Percentiles rank a stretch among this genome's conserved stretches.
Conservation (phyloP, 495 filamentous ascomycete genomes). For the Pseudevernia furfuracea region DNA sequence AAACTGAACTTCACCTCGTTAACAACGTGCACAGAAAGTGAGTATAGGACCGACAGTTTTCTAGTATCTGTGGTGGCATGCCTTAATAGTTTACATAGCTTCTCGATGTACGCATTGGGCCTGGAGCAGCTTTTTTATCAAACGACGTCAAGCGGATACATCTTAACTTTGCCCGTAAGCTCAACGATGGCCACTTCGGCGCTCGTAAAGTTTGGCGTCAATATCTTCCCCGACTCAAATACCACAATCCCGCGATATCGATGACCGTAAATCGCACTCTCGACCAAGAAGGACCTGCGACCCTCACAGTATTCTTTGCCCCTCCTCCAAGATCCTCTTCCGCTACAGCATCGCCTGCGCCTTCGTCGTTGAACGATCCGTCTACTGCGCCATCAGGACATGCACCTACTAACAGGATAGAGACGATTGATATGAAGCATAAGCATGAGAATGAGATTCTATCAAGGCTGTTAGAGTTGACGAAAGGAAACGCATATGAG, state of each 20-base stretch:
- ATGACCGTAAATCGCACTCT: conserved; percentile 69
- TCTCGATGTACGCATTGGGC: conserved; percentile 62
- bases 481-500: conserved; percentile 54
- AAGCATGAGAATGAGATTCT: conserved; percentile 58
- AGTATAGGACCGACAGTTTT: conserved; percentile 16
- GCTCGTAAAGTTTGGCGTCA: conserved; percentile 84
- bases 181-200: conserved; percentile 66
- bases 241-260: conserved; percentile 76
- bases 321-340: conserved; percentile 22
- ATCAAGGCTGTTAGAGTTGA: conserved; percentile 56
- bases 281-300: conserved; percentile 52
- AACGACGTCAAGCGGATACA: conserved; percentile 73
- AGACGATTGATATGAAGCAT: conserved; percentile 58
- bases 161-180: conserved; percentile 64
- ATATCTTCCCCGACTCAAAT: conserved; percentile 81
- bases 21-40: conserved; percentile 34
- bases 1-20: conserved; percentile 27
- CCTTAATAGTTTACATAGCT: conserved; percentile 43
- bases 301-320: conserved; percentile 68
- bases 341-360: conserved; percentile 31
- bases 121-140: conserved; percentile 74
- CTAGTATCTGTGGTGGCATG: conserved; percentile 5
- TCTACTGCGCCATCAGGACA: conserved; percentile 25
- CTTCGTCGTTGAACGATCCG: conserved; percentile 24
- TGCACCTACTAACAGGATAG: conserved; percentile 32